Percentiles rank a stretch among this genome's conserved stretches.
Conservation (phyloP, 208 protist species). For the Trypanosoma cruzi region DNA sequence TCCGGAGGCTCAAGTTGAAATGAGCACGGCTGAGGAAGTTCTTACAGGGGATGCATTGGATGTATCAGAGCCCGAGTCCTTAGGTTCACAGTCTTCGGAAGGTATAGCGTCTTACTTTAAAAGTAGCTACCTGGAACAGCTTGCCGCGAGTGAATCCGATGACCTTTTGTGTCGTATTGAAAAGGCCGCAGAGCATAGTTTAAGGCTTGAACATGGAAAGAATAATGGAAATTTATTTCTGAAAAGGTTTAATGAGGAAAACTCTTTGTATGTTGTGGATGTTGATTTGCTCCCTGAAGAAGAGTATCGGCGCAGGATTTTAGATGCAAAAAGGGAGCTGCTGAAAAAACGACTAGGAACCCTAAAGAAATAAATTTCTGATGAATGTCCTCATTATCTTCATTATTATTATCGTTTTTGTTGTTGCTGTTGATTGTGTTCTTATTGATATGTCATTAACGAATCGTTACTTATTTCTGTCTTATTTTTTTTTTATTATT, state of each 20-base stretch:
- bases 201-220: conserved; percentile 1
- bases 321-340: conserved; percentile 30
- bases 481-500: neutral
- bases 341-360: conserved; percentile 40
- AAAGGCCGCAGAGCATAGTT: conserved; percentile 18
- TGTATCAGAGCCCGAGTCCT: conserved; percentile 1
- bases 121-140: conserved; percentile 27
- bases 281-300: conserved; percentile 53
- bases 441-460: conserved; percentile 5
- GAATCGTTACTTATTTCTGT: conserved; percentile 16
- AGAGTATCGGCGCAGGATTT: conserved; percentile 26
- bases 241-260: conserved; percentile 9
- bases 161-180: conserved; percentile 35
- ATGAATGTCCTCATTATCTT: neutral
- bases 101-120: conserved; percentile 1
- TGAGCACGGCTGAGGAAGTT: neutral
- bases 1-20: conserved; percentile 42
- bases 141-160: conserved; percentile 29
- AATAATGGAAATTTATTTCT: neutral
- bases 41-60: conserved; percentile 7
- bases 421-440: conserved; percentile 19
- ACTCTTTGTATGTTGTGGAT: conserved; percentile 27
- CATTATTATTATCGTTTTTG: neutral
- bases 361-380: conserved; percentile 33
- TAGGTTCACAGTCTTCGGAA: conserved; percentile 18